Evolutionary conservation across 495 filamentous ascomycete species (phyloP).

Genomic region (Tetracladium setigerum): DNA sequence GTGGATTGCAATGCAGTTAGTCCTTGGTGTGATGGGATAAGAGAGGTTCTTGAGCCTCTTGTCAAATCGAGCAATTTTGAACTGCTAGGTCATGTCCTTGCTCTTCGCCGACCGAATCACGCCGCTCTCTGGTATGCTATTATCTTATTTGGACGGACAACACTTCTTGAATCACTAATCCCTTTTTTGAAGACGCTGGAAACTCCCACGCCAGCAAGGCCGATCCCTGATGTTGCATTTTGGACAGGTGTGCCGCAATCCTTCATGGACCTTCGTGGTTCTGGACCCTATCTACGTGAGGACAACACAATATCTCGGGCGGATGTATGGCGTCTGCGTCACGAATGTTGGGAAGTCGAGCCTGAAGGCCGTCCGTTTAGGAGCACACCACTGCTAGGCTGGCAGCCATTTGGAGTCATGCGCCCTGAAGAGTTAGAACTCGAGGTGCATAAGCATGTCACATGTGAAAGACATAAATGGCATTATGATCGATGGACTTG

Average conservation of each 20-base stretch:
- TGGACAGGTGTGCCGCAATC: not conserved
- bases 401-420: conserved; percentile 5
- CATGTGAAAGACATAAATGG: conserved; percentile 5
- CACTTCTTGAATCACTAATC: not conserved
- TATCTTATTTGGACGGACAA: not conserved
- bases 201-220: not conserved
- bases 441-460: conserved; percentile 3
- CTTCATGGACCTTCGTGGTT: not conserved
- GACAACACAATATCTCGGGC: not conserved
- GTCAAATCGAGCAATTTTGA: conserved; percentile 1
- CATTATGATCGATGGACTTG: conserved; percentile 9
- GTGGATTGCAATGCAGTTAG: conserved; percentile 8
- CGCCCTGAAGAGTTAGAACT: conserved; percentile 7
- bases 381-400: too few species aligned
- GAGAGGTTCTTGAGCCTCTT: conserved; percentile 1
- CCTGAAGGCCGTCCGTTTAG: not conserved
- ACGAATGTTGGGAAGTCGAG: not conserved
- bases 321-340: not conserved
- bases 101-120: not conserved
- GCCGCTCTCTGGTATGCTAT: not conserved
- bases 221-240: not conserved
- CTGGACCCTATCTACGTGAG: not conserved
- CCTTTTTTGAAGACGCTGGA: not conserved
- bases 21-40: conserved; percentile 9
- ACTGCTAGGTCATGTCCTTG: conserved; percentile 1